Conservation (phyloP, 2,329 filamentous ascomycete species). For the Claviceps pusilla region DNA sequence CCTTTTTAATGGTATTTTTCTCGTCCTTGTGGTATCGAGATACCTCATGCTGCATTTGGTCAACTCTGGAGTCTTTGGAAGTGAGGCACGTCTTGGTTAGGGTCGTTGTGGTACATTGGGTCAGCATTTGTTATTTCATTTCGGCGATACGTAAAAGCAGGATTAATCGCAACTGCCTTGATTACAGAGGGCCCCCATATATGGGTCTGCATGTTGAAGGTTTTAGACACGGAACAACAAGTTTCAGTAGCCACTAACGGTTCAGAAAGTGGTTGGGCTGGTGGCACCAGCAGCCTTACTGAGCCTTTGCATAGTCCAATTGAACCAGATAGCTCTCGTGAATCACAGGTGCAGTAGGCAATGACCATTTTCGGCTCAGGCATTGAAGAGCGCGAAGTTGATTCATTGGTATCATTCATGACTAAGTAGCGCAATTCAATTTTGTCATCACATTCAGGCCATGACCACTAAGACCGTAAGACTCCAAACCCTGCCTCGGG, state of each 20-base stretch:
- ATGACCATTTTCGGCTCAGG: neutral
- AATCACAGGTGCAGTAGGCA: neutral
- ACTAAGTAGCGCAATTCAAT: neutral
- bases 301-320: neutral
- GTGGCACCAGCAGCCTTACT: neutral
- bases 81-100: constrained; percentile 15
- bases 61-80: constrained; percentile 23
- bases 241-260: too few relatives aligned
- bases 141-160: constrained; percentile 9
- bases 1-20: neutral
- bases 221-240: neutral
- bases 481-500: neutral
- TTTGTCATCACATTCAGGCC: constrained; percentile 5
- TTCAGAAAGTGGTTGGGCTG: neutral
- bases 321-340: too few relatives aligned
- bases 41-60: constrained; percentile 12
- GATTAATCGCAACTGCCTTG: constrained; percentile 1
- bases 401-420: neutral
- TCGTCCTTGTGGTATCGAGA: constrained; percentile 3
- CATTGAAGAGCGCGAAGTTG: neutral
- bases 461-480: neutral
- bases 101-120: constrained; percentile 15
- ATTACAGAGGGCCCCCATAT: neutral
- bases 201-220: neutral
- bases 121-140: constrained; percentile 14